A percentile compares a stretch with the other conserved stretches of the same genome.
Conservation (phyloP, 768 basidiomycete genomes). For the Hirschioporus abietinus region DNA sequence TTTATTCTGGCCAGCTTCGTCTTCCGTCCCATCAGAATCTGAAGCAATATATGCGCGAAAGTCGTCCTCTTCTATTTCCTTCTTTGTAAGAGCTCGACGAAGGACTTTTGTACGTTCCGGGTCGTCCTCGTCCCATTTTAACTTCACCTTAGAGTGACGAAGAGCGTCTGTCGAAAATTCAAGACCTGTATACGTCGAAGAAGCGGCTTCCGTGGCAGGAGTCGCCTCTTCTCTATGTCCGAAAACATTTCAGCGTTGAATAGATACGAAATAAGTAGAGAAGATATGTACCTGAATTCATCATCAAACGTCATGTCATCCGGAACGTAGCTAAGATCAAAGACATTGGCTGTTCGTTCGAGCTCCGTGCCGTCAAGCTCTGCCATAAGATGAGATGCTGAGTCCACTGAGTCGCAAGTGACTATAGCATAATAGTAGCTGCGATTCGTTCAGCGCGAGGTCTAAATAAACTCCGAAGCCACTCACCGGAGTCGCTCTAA, state of each 20-base stretch:
- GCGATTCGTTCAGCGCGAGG: neutral
- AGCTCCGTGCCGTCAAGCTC: conserved; percentile 95
- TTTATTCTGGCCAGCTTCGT: conserved; percentile 29
- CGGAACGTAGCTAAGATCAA: conserved; percentile 92
- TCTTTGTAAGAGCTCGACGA: conserved; percentile 67
- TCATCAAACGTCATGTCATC: conserved; percentile 83
- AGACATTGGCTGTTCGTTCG: conserved; percentile 93
- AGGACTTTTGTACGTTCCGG: conserved; percentile 78
- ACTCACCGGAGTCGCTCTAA: conserved; percentile 84
- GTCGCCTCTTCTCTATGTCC: conserved; percentile 74
- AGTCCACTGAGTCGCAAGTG: conserved; percentile 72
- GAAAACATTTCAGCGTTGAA: conserved; percentile 6
- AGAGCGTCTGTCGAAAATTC: conserved; percentile 95
- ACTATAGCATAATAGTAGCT: conserved; percentile 97
- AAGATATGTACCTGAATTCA: conserved; percentile 53
- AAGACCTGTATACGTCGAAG: conserved; percentile 55
- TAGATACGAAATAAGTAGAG: neutral
- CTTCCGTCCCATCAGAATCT: conserved; percentile 53
- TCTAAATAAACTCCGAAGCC: neutral
- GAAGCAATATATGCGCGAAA: conserved; percentile 77
- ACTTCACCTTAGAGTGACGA: conserved; percentile 94
- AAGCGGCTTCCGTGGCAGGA: conserved; percentile 43
- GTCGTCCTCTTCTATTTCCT: conserved; percentile 90
- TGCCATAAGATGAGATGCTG: conserved; percentile 73
- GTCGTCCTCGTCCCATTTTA: conserved; percentile 99